Evolutionary conservation across 2,329 filamentous ascomycete genomes (phyloP), one percentile per base, ranked within the genome.

Genomic region (Samsoniella hepiali): DNA sequence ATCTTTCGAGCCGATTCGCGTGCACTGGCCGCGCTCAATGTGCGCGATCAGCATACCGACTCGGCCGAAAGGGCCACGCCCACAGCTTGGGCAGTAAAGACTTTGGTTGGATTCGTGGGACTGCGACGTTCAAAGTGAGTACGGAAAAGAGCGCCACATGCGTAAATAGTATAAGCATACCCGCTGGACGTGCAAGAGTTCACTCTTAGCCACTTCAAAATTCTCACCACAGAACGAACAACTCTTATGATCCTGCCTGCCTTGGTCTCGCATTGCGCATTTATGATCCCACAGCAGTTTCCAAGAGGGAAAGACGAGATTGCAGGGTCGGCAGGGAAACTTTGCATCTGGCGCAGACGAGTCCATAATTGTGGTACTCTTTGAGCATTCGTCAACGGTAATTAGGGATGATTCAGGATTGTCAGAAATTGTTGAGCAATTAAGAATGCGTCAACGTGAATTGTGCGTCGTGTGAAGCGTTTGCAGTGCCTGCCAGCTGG

Each of bases 71-170:
- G 70, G 70, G 2, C 67, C 72, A 0, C 68, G 64, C 0, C 68
- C 58, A 64, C 83, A 85, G 32, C 78, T 82, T 1, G 81, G 81
- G 55, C 83, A 85, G 3, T 66, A 54, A 1, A 85, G 73, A 1
- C 76, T 64, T 60, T 82, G 78, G 22, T 72, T 67, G 13, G 74
- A 66, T 6, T 74, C 73, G 63, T 82, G 81, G 11, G 67, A 56
- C 78, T 81, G 6, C 1, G 27, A 1, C 36, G 5, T 5, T 56
- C 71, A 27, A 29, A 8, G 17, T 22, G 32, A 58, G 36, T 34
- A 42, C 11, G 29, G 13, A 27, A 32, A 15, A 34, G 8, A 15
- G 27, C 31, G 8, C 27, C 6, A n/a, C 5, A 36, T 13, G 29
- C 53, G 47, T 27, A 40, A 11, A 44, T 31, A 6, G 6, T n/a